These are phyloP conservation scores for Neurospora sp. DNA, from an alignment of 495 filamentous ascomycete species.

Conservation along the genomic window DNA sequence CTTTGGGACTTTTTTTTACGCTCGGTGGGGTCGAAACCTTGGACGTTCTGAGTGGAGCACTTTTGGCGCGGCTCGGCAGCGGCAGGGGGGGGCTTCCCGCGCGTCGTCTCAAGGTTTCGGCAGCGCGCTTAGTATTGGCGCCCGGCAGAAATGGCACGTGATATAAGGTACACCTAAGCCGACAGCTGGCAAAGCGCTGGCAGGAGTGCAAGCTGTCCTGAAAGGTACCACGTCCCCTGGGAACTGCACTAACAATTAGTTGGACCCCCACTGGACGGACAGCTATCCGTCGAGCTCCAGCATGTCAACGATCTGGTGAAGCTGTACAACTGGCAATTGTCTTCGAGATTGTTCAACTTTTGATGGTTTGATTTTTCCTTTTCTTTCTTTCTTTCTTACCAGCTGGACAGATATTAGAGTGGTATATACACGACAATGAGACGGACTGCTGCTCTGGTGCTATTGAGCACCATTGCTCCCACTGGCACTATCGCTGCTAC, in stretches of 20 bases:
- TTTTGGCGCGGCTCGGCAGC: background rate
- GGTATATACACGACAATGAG: constrained; percentile 12
- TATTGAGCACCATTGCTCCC: constrained; percentile 22
- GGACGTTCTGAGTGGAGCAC: background rate
- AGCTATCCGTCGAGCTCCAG: background rate
- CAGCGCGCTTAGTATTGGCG: background rate
- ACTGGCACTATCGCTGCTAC: constrained; percentile 13
- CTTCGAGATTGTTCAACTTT: background rate
- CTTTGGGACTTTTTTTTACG: constrained; percentile 3
- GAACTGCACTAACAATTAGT: background rate
- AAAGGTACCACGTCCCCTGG: background rate
- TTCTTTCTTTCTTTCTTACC: background rate
- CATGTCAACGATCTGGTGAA: background rate
- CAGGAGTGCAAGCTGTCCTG: background rate
- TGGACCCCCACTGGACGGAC: background rate
- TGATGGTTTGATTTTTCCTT: background rate
- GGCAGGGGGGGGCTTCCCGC: background rate
- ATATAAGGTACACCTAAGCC: background rate
- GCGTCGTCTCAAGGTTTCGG: background rate
- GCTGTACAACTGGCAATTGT: background rate
- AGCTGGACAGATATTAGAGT: background rate
- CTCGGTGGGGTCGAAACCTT: constrained; percentile 1
- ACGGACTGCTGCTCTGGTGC: constrained; percentile 23
- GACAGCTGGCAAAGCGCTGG: background rate
- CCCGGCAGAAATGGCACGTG: background rate